Percentiles rank a stretch among this genome's conserved stretches.
phyloP scores from a whole-genome alignment of 2,329 filamentous ascomycete species.

The Fusarium tupiense region DNA sequence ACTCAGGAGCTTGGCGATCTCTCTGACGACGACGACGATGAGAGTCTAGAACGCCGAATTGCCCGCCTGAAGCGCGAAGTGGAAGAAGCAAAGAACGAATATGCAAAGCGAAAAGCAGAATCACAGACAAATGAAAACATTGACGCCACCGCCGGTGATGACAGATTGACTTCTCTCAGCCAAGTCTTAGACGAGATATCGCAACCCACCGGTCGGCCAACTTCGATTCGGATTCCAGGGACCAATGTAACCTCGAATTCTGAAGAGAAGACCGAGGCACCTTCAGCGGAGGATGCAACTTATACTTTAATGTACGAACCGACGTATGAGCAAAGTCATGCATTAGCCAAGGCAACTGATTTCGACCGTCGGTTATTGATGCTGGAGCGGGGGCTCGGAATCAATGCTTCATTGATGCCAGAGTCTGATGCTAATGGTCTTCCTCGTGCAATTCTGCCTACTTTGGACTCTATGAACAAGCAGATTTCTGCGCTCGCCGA shows the following conservation, averaged over 20 bases:
- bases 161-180: conserved; percentile 71
- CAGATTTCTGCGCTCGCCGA: conserved; percentile 81
- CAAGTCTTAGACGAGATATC: conserved; percentile 75
- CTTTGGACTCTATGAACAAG: conserved; percentile 81
- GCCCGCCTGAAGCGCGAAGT: conserved; percentile 85
- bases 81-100: conserved; percentile 74
- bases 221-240: conserved; percentile 20
- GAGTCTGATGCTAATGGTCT: conserved; percentile 67
- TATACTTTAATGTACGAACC: conserved; percentile 74
- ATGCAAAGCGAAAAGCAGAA: conserved; percentile 63
- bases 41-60: conserved; percentile 80
- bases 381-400: conserved; percentile 83
- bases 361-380: conserved; percentile 85
- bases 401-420: conserved; percentile 74
- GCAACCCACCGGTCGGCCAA: conserved; percentile 39
- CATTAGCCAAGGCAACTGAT: conserved; percentile 82
- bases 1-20: conserved; percentile 76
- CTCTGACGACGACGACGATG: conserved; percentile 77
- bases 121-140: conserved; percentile 56
- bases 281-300: conserved; percentile 53
- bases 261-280: conserved; percentile 33
- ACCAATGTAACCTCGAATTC: conserved; percentile 7
- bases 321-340: conserved; percentile 73
- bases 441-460: conserved; percentile 79
- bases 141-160: conserved; percentile 53